Percentiles rank a stretch among this genome's conserved stretches.
Conservation (phyloP, 148 eudicot species). For the Diospyros kaki region DNA sequence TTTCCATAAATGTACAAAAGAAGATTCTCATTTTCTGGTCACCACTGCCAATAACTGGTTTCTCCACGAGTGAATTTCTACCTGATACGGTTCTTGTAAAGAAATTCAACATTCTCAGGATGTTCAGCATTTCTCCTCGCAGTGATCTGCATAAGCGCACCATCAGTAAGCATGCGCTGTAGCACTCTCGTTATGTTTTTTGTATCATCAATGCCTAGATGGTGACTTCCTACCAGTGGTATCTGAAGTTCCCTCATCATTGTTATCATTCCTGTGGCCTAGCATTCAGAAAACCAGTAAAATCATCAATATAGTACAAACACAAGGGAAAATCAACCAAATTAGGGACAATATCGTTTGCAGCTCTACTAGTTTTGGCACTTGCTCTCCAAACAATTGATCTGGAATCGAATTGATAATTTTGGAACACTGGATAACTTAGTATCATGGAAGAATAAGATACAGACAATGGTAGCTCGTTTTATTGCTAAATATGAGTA, state of each 20-base stretch:
- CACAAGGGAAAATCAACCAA: not conserved
- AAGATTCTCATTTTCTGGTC: no score
- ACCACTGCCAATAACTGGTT: not conserved
- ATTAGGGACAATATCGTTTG: not conserved
- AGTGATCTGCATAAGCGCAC: slow-evolving; percentile 70
- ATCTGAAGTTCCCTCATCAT: slow-evolving; percentile 78
- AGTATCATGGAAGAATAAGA: no score
- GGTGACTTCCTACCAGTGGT: slow-evolving; percentile 78
- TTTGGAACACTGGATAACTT: no score
- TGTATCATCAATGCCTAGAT: slow-evolving; percentile 89
- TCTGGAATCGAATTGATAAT: not conserved
- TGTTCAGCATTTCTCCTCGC: slow-evolving; percentile 46
- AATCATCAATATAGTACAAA: not conserved
- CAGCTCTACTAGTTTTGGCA: not conserved
- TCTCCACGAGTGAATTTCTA: slow-evolving; percentile 13
- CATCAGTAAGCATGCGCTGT: slow-evolving; percentile 75
- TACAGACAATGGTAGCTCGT: no score
- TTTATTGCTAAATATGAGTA: no score
- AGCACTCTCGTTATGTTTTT: slow-evolving; percentile 77
- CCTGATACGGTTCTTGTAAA: slow-evolving; percentile 67
- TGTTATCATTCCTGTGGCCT: slow-evolving; percentile 93
- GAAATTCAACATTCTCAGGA: slow-evolving; percentile 57
- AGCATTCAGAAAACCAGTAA: slow-evolving; percentile 9
- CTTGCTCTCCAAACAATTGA: not conserved
- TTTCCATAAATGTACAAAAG: no score